Evolutionary conservation across 2,329 filamentous ascomycete species (phyloP).

Genomic region (Lachnellula cervina): DNA sequence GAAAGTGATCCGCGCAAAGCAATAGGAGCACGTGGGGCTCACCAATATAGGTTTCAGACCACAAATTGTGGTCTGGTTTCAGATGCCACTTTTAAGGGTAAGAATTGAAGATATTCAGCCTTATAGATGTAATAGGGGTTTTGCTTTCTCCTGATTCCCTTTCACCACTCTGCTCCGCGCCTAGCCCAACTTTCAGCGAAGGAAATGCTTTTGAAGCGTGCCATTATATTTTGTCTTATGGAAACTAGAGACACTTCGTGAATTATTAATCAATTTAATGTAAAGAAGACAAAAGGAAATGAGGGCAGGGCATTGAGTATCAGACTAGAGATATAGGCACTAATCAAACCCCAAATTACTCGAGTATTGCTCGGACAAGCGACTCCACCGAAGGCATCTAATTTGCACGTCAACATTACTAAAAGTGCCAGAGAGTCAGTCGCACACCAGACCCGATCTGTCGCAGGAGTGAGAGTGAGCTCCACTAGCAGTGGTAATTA

Average conservation of each 20-base stretch:
- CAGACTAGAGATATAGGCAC: slow-evolving; percentile 5
- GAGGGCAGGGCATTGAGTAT: slow-evolving; percentile 8
- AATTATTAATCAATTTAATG: not conserved
- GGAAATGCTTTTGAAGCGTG: not conserved
- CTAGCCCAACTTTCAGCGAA: not conserved
- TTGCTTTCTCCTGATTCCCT: not conserved
- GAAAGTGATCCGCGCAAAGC: too few species aligned
- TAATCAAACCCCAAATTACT: not conserved
- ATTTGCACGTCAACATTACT: not conserved
- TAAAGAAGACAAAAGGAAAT: slow-evolving; percentile 12
- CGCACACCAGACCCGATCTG: not conserved
- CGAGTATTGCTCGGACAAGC: not conserved
- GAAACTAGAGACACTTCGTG: not conserved
- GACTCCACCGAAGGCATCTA: not conserved
- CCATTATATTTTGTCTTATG: not conserved
- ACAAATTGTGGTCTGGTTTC: not conserved
- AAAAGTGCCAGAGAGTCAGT: not conserved
- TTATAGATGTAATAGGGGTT: not conserved
- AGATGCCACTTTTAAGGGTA: not conserved
- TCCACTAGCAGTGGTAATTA: not conserved
- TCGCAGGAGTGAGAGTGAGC: not conserved
- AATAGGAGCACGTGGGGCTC: not conserved
- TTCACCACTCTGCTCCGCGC: not conserved
- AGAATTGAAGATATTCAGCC: not conserved
- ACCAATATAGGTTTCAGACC: not conserved